Evolutionary conservation across 495 filamentous ascomycete genomes (phyloP), one percentile per base, ranked within the genome.

Genomic region (Hypoxylon fragiforme): DNA sequence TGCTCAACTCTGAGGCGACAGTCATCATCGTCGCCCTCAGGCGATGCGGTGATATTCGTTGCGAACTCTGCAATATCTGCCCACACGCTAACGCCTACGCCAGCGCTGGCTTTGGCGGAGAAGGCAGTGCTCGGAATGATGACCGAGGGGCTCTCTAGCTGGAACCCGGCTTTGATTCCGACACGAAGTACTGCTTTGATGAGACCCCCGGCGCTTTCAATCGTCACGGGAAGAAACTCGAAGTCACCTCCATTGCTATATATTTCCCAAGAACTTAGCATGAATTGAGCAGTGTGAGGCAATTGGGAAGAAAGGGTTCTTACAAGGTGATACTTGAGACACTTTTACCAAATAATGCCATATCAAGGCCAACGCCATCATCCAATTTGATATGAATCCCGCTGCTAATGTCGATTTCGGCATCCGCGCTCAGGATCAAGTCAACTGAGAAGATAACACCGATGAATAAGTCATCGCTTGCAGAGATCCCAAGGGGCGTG

Each of bases 191-290:
- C 44, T 0, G 74, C 81, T 3, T 66, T 72, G 12, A 79, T 65
- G 3, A 76, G 56, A 7, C 70, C 70, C 3, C 68, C 69, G 13
- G 68, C 66, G 21, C 65, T 70, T 47, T 68, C 54, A 11, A 82
- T 65, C 1, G 68, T 75, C 9, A 82, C 74, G 3, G 81, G 80
- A 11, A 84, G 73, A 46, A 84, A 82, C 52, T 82, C 78, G 57
- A 78, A 82, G n/a, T 71, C 50, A 20, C 70, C 81, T 28, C 79
- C 78, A 40, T 75, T 75, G 34, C 77, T 79, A 54, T 8, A 62
- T n/a, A 35, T 8, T 42, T 45, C 7, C 8, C 4, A 8, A 26
- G n/a, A 1, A 3, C 15, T 54, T 58, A 40, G 52, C 19, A 44
- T 15, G 16, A 8, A 0, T 3, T 38, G 13, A 5, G 21, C 3